Evolutionary conservation across 768 basidiomycete species (phyloP), one percentile per base, ranked within the genome.

Genomic region (Stropharia rugosoannulata): DNA sequence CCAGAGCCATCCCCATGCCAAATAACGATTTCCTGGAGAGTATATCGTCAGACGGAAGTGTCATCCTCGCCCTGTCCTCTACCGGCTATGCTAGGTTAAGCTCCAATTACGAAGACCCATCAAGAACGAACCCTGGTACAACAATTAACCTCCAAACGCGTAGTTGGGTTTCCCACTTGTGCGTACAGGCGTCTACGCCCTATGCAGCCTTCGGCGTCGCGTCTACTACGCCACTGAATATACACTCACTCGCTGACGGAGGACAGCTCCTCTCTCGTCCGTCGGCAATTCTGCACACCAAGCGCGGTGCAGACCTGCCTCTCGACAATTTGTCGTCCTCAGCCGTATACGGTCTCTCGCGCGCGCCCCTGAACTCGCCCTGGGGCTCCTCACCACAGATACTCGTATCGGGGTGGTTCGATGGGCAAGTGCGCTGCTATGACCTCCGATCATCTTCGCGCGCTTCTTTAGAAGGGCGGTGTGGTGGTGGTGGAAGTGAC

Each of bases 361-460:
- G 73, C 22, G 81, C 82, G 6, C 85, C 89, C 0, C 75, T 77
- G 0, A 76, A 81, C 25, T 85, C 85, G 18, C 82, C 85, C 1
- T 85, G 86, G 79, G 90, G 90, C 3, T 70, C 80, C 1, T 87
- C 89, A 3, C 83, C 87, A 15, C 79, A 90, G 62, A 80, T 90
- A 16, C 54, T 94, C 19, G 77, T 90, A 37, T 87, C 89, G 1
- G 92, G 90, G 1, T 93, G 91, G 90, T 93, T 83, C 68, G 89
- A 94, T 65, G 87, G 91, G 10, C 67, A 77, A 46, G 86, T 90
- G 35, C 79, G 82, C 37, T 78, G 90, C 49, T 85, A 91, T 69
- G 92, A 93, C 68, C 78, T 93, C 39, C 89, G 91, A 22, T 75
- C 81, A 15, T 74, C 73, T 16, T 70, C 71, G 9, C 55, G 56